phyloP scores from a whole-genome alignment of 139 green algal species.

The Chlamydomonas schloesseri region DNA sequence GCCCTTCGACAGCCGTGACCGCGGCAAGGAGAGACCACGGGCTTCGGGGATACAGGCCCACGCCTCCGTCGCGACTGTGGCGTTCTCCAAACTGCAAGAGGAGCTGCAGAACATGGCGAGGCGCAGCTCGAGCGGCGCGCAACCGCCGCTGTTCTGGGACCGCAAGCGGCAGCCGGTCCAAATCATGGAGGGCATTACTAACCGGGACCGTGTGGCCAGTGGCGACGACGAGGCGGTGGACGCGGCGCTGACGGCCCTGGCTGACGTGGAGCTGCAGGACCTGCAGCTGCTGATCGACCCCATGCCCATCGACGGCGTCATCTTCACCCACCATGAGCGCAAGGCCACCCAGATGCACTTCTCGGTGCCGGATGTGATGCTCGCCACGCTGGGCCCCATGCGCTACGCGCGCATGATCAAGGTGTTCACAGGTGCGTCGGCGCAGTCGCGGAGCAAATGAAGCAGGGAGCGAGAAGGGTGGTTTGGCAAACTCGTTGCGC shows the following conservation, averaged over 20 bases:
- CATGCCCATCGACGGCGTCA: background rate
- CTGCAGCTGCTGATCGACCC: constrained; percentile 31
- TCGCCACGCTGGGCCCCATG: constrained; percentile 35
- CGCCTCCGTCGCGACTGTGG: too few species aligned
- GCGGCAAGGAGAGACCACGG: background rate
- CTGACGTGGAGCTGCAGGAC: background rate
- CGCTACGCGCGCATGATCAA: constrained; percentile 44
- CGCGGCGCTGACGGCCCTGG: background rate
- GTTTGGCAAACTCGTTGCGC: too few species aligned
- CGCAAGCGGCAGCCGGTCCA: background rate
- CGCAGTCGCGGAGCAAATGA: too few species aligned
- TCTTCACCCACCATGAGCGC: constrained; percentile 13
- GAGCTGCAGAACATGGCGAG: too few species aligned
- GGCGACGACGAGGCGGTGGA: background rate
- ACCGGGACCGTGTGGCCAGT: background rate
- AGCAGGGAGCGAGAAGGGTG: too few species aligned
- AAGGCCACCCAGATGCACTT: constrained; percentile 17
- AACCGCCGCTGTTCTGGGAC: background rate
- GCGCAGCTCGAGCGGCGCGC: too few species aligned
- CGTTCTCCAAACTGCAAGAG: too few species aligned
- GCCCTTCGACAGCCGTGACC: background rate
- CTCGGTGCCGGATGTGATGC: background rate
- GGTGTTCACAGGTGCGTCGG: constrained; percentile 42
- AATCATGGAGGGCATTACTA: background rate
- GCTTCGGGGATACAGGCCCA: too few species aligned